Base-by-base conservation (phyloP, 2,329 filamentous ascomycete species). In the Beauveria bassiana region DNA sequence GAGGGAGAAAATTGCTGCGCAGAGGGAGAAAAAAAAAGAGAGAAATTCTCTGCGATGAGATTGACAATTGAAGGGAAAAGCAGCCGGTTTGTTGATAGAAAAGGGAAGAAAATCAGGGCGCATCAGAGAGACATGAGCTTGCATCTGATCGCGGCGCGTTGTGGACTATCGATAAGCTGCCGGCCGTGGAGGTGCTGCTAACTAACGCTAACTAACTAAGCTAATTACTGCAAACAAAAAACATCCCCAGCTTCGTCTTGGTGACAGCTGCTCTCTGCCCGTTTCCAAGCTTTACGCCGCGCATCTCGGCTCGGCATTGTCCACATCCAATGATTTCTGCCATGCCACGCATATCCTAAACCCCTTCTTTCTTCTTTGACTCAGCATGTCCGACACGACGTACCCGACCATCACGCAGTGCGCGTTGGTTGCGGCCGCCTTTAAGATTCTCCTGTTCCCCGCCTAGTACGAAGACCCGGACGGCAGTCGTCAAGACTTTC, bases 361-460 rank as follows among this genome's bases (percentile, higher is more conserved):
- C 8, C 16, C 14, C 8, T 10, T 28, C 10, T 42, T 22, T 47
- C 40, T n/a, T 16, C 40, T 8, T n/a, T 47, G 10, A 16, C 20
- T 22, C 68, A 73, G 68, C 70, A 96, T 96, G 91, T 81, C 86
- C 71, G 90, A 93, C 42, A 52, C 61, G 66, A 76, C 86, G 60
- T 92, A 93, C 73, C 95, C 95, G 61, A 90, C 93, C n/a, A 82
- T 98, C 74, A 79, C 86, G 73, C 93, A 97, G 79, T 93, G 89
- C 80, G 91, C 91, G 67, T 77, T 96, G 67, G 87, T 96, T 66
- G 89, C 93, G 61, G 88, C 90, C 26, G 91, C 92, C 40, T 85
- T 98, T 74, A 98, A 98, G 78, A 80, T 97, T 64, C 85, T 98
- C 63, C 82, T 98, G 61, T 95, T 96, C 75, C 93, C 93, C 34